Evolutionary conservation across 2,329 filamentous ascomycete genomes (phyloP), one percentile per base, ranked within the genome.

Genomic region (Pseudocercospora fuligena): DNA sequence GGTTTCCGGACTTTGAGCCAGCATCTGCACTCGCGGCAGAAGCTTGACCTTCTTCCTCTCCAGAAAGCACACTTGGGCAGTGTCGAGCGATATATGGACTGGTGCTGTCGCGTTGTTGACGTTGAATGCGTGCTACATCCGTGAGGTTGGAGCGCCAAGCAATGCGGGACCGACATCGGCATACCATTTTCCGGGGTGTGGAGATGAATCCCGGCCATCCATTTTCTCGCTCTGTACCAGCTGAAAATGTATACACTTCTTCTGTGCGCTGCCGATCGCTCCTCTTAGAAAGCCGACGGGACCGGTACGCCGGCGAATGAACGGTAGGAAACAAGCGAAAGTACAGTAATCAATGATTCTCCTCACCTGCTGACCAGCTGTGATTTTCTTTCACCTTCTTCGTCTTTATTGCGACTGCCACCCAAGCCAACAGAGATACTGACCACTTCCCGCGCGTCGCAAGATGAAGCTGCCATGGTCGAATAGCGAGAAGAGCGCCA

Each of bases 381-480:
- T 11, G n/a, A 53, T 16, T 53, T 53, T 53, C 49, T 53, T 53
- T 29, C 51, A 31, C 23, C 25, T 29, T n/a, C 16, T 54, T 21
- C 21, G 5, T n/a, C 51, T 54, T 33, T 14, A 12, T 33, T 11
- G 31, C 31, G 9, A 33, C 11, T 33, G 31, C 31, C 31, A 33
- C 11, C 31, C 31, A 33, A 12, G 31, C 31, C 31, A 19, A n/a
- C 58, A 60, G 29, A 40, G 19, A 11, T 27, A 60, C 58, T 29
- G 25, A 21, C 29, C 9, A 25, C 12, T 16, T 33, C 58, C 27
- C 33, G 46, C n/a, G n/a, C 46, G 25, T 16, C 40, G 47, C 53
- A 64, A 58, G 11, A 67, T 67, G 65, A 51, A 53, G 23, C 59
- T 61, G 4, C 65, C 65, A 19, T 65, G 64, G 62, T 36, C 57